A percentile compares a stretch with the other conserved stretches of the same genome.
Evolutionary conservation across 345 rosid species (phyloP).

Genomic region (Raphanus raphanistrum): DNA sequence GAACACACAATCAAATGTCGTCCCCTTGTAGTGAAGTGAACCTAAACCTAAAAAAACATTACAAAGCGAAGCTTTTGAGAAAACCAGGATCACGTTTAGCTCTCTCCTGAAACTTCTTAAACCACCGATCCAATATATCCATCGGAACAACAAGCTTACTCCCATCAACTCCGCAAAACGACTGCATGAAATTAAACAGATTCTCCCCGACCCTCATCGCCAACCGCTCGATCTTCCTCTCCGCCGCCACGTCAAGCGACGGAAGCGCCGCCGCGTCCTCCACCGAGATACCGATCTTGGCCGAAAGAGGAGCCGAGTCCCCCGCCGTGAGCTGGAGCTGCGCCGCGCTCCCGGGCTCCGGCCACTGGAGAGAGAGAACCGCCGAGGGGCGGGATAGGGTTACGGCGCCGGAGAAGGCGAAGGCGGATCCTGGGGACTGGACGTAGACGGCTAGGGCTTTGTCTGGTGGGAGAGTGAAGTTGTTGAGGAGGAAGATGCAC

Average conservation of each 20-base stretch:
- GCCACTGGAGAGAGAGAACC: constrained; percentile 81
- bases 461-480: constrained; percentile 74
- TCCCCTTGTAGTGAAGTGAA: background rate
- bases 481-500: constrained; percentile 83
- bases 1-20: background rate
- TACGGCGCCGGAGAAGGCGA: constrained; percentile 82
- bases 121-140: constrained; percentile 97
- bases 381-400: constrained; percentile 83
- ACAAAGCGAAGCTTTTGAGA: constrained; percentile 74
- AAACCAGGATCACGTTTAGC: constrained; percentile 89
- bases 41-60: background rate
- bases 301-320: constrained; percentile 59
- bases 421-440: constrained; percentile 86
- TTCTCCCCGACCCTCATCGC: constrained; percentile 98
- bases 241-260: constrained; percentile 70
- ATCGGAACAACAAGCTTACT: constrained; percentile 82
- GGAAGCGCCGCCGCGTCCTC: constrained; percentile 65
- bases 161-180: constrained; percentile 91
- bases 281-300: constrained; percentile 89
- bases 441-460: constrained; percentile 93
- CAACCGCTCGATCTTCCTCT: constrained; percentile 69
- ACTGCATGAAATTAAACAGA: constrained; percentile 92
- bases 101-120: constrained; percentile 89
- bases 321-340: constrained; percentile 67
- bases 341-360: constrained; percentile 63